Evolutionary conservation across 1,284 basidiomycete species (phyloP).

Genomic region (Meripilus lineatus): DNA sequence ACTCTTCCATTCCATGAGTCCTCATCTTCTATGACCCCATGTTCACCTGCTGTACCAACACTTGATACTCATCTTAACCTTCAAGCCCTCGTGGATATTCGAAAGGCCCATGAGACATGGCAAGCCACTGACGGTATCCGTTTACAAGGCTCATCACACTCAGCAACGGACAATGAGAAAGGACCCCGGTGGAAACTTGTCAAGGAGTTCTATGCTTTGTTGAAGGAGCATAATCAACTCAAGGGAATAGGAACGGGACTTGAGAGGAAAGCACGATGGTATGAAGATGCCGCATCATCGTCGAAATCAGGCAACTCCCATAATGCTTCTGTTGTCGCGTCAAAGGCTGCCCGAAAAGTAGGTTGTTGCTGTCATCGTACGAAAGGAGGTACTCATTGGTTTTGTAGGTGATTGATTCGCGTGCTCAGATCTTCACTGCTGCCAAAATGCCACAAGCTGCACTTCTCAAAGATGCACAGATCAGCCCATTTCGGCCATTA

Average conservation of each 20-base stretch:
- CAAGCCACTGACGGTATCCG: conserved; percentile 5
- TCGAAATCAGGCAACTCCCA: background rate
- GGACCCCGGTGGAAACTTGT: background rate
- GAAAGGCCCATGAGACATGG: conserved; percentile 3
- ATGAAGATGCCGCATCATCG: background rate
- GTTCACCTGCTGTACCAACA: too few relatives aligned
- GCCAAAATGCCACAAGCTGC: background rate
- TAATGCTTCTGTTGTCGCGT: background rate
- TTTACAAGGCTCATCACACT: background rate
- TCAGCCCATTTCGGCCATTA: background rate
- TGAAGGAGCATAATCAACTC: background rate
- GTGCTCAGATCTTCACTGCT: background rate
- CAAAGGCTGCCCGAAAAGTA: background rate
- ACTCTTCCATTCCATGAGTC: too few relatives aligned
- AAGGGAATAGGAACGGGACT: background rate
- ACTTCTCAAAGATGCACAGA: background rate
- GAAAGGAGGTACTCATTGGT: background rate
- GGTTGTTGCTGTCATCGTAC: background rate
- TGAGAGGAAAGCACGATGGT: background rate
- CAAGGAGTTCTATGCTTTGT: background rate
- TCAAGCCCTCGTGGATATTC: background rate
- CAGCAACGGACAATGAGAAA: background rate
- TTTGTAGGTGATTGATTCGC: background rate
- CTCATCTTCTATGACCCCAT: too few relatives aligned
- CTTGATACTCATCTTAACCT: conserved; percentile 3